Percentiles rank a stretch among this genome's conserved stretches.
These are phyloP conservation scores for Talaromyces sp. DNA, from an alignment of 2,329 filamentous ascomycete species.

Conservation along the genomic window DNA sequence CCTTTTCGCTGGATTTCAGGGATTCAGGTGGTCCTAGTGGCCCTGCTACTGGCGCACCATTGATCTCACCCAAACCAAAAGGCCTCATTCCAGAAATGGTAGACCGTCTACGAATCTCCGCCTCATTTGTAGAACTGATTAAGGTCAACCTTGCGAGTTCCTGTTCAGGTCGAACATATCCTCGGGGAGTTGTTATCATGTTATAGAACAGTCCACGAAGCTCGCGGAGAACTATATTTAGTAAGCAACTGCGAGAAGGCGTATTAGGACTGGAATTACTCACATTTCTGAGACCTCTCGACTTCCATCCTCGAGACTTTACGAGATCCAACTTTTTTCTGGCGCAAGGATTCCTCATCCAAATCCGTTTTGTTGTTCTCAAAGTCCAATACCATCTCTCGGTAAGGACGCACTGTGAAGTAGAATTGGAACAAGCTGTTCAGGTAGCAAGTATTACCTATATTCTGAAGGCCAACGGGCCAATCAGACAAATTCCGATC, in stretches of 20 bases:
- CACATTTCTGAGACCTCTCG: conserved; percentile 67
- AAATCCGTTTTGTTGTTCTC: conserved; percentile 67
- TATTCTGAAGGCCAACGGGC: conserved; percentile 85
- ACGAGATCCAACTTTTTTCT: conserved; percentile 72
- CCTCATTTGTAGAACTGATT: conserved; percentile 57
- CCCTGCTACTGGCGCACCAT: conserved; percentile 45
- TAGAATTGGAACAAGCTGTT: conserved; percentile 96
- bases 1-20: conserved; percentile 19
- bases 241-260: conserved; percentile 20
- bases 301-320: conserved; percentile 59
- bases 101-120: conserved; percentile 48
- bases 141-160: conserved; percentile 78
- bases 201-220: conserved; percentile 67
- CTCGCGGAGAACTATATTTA: conserved; percentile 64
- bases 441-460: conserved; percentile 96
- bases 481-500: conserved; percentile 49
- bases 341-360: conserved; percentile 58
- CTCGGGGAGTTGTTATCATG: conserved; percentile 61
- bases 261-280: conserved; percentile 38
- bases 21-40: conserved; percentile 41
- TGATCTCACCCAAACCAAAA: conserved; percentile 41
- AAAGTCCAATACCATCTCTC: conserved; percentile 75
- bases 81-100: conserved; percentile 34
- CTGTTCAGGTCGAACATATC: conserved; percentile 67
- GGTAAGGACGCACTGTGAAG: conserved; percentile 78